Evolutionary conservation across 2,329 filamentous ascomycete species (phyloP).

Genomic region (Paecilomyces dactylethromorphus): DNA sequence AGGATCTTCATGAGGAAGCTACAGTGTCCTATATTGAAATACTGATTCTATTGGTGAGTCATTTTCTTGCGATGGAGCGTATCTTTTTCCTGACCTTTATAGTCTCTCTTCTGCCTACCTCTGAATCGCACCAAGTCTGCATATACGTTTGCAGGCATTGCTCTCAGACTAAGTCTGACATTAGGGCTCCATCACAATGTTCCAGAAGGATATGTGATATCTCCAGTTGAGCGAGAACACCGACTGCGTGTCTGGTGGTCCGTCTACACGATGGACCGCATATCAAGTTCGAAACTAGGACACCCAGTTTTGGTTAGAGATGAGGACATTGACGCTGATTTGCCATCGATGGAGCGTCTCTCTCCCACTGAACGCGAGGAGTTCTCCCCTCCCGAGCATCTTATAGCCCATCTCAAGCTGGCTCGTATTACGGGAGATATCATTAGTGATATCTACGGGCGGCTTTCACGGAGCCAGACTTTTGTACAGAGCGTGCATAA

Average conservation of each 20-base stretch:
- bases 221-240: conserved; percentile 8
- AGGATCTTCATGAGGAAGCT: conserved; percentile 9
- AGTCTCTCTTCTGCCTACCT: conserved; percentile 7
- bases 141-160: conserved; percentile 10
- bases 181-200: conserved; percentile 9
- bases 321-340: conserved; percentile 9
- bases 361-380: conserved; percentile 7
- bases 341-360: conserved; percentile 9
- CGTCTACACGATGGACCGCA: conserved; percentile 9
- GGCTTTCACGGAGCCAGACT: conserved; percentile 3
- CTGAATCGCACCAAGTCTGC: conserved; percentile 9
- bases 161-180: conserved; percentile 8
- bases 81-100: not conserved
- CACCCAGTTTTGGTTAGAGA: conserved; percentile 8
- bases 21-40: conserved; percentile 7
- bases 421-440: conserved; percentile 9
- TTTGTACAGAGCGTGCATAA: conserved; percentile 11
- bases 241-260: conserved; percentile 10
- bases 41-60: conserved; percentile 4
- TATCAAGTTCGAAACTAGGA: conserved; percentile 9
- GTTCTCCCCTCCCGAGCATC: conserved; percentile 7
- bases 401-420: conserved; percentile 8
- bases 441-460: conserved; percentile 9
- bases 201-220: conserved; percentile 7
- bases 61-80: not conserved